Base-by-base conservation (phyloP, 2,329 filamentous ascomycete genomes). In the Colletotrichum simmondsii region DNA sequence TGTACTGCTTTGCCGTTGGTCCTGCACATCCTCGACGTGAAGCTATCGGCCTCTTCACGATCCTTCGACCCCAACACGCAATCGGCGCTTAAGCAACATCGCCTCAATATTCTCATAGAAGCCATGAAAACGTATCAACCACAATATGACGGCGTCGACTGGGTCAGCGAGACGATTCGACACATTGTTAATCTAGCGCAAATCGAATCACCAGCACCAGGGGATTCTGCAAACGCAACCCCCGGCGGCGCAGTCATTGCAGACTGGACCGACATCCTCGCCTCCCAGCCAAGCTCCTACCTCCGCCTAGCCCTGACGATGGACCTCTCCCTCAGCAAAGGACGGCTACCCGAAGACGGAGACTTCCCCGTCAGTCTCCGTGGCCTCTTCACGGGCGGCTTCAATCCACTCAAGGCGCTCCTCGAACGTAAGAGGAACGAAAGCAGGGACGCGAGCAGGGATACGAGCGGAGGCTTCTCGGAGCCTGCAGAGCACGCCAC, bases 111-210 rank as follows among this genome's bases (percentile, higher is more conserved):
- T 57, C 80, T 86, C 24, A 83, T 85, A 53, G 85, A 86, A 64
- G 83, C 83, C 1, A 85, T 87, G 82, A 84, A 83, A 69, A 82
- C 82, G 0, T 86, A 86, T 60, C 82, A 85, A 66, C 83, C 83
- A 3, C 83, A 85, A 63, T 86, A 86, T 68, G 85, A 87, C 65
- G 84, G 83, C 26, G 82, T 85, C 1, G 85, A 87, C 74, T 85
- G 83, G 76, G 81, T 86, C 58, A 82, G 81, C 77, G 82, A 85
- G 72, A 83, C 83, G 11, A 83, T 85, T 32, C 80, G 83, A 7
- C 83, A 85, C 68, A 85, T 85, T 28, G 80, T 85, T 66, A 83
- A 83, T 63, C 78, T 85, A 10, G 82, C 84, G 0, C 81, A 85
- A 72, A 60, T 77, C 2, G 74, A 75, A 5, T 53, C 68, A 2